Conservation (phyloP, 768 basidiomycete genomes). For the Leucosporidium creatinivorum region DNA sequence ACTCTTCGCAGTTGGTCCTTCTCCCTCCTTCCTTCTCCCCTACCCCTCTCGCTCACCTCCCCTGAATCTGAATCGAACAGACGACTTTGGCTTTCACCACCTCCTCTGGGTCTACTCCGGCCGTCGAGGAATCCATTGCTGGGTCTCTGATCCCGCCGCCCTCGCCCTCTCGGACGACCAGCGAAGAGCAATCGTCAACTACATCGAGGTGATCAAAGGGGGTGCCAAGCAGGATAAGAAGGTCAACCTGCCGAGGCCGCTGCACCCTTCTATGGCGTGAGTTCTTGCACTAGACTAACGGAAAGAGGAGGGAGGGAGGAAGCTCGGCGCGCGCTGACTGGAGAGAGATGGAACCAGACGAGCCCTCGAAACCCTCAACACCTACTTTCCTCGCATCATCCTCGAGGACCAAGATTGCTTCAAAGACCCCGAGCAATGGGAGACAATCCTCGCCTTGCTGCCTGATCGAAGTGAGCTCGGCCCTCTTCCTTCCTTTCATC, state of each 20-base stretch:
- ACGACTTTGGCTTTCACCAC: slow-evolving; percentile 84
- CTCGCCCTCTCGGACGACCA: slow-evolving; percentile 87
- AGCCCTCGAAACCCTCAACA: slow-evolving; percentile 42
- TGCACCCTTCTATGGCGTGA: slow-evolving; percentile 71
- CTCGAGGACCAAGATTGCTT: slow-evolving; percentile 82
- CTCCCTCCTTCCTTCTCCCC: neutral
- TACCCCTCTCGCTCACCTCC: neutral
- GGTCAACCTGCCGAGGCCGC: slow-evolving; percentile 57
- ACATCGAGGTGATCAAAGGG: slow-evolving; percentile 72
- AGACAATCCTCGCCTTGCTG: slow-evolving; percentile 64
- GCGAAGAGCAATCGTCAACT: slow-evolving; percentile 75
- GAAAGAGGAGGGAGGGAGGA: neutral
- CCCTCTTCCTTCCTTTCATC: neutral
- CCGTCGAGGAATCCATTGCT: slow-evolving; percentile 94
- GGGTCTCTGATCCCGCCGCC: slow-evolving; percentile 86
- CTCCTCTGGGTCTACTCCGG: slow-evolving; percentile 98
- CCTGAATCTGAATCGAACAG: slow-evolving; percentile 34
- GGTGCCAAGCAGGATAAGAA: slow-evolving; percentile 74
- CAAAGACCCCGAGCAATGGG: slow-evolving; percentile 59
- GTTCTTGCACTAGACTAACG: slow-evolving; percentile 42
- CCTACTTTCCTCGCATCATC: slow-evolving; percentile 59
- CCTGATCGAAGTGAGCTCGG: slow-evolving; percentile 51
- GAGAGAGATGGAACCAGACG: neutral
- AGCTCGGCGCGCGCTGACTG: neutral
- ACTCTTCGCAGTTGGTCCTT: slow-evolving; percentile 53